These are phyloP conservation scores for Actinidia arguta DNA, from an alignment of 179 eudicot genomes.

Conservation along the genomic window DNA sequence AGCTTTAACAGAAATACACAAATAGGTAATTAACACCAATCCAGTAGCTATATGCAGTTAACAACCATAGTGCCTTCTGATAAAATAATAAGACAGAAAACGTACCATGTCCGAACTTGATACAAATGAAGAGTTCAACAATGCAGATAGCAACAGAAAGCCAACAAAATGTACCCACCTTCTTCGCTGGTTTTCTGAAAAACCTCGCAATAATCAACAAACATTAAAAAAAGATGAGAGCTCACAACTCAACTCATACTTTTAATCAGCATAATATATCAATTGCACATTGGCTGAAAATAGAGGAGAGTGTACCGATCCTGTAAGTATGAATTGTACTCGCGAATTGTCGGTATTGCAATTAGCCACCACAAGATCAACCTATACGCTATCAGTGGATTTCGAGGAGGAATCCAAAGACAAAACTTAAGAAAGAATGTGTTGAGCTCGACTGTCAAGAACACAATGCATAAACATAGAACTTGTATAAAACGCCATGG, in stretches of 20 bases:
- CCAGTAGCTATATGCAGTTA: not conserved
- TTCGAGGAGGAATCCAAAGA: constrained; percentile 98
- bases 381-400: constrained; percentile 82
- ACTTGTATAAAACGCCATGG: constrained; percentile 98
- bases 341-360: constrained; percentile 96
- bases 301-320: constrained; percentile 60
- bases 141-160: constrained; percentile 97
- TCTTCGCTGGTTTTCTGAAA: constrained; percentile 80
- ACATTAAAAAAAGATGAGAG: not conserved
- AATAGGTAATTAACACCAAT: not conserved
- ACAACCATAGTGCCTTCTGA: not conserved
- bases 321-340: constrained; percentile 94
- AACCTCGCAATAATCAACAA: not conserved
- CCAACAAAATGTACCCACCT: constrained; percentile 97
- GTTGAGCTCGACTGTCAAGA: constrained; percentile 95
- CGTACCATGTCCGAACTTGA: constrained; percentile 94
- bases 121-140: constrained; percentile 88
- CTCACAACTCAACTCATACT: not conserved
- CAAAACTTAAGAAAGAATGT: constrained; percentile 96
- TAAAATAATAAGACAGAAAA: constrained; percentile 19
- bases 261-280: not conserved
- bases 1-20: too few relatives aligned
- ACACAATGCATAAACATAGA: constrained; percentile 75
- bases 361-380: constrained; percentile 98
- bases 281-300: not conserved